phyloP scores from a whole-genome alignment of 257 asterid species.

The Ballota nigra region DNA sequence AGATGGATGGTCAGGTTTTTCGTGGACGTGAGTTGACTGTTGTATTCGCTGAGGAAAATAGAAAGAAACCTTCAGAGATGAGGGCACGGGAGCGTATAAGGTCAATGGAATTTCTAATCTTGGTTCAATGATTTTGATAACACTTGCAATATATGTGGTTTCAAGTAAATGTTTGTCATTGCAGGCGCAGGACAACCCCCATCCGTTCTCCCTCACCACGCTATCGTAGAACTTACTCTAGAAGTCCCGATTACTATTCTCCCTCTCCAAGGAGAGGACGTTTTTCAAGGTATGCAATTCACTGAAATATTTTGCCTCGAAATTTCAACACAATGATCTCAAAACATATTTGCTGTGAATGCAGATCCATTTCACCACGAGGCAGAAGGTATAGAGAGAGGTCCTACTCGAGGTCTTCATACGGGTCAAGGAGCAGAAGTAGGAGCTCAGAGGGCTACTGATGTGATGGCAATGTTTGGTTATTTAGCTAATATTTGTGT shows the following conservation, averaged over 20 bases:
- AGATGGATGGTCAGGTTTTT: conserved; percentile 42
- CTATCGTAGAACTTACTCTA: neutral
- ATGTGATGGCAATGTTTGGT: neutral
- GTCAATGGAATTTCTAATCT: conserved; percentile 11
- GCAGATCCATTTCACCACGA: conserved; percentile 45
- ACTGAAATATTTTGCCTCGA: neutral
- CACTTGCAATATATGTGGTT: neutral
- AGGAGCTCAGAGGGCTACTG: conserved; percentile 21
- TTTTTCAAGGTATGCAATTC: conserved; percentile 28
- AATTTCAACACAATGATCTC: too few relatives aligned
- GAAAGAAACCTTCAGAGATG: conserved; percentile 83
- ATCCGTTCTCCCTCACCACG: too few relatives aligned
- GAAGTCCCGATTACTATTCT: conserved; percentile 33
- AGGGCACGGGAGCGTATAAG: conserved; percentile 58
- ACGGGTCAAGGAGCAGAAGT: conserved; percentile 40
- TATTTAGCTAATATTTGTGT: too few relatives aligned
- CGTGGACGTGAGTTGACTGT: conserved; percentile 71
- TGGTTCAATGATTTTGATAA: neutral
- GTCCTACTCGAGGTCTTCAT: conserved; percentile 45
- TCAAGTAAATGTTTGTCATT: neutral
- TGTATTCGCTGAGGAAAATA: conserved; percentile 72
- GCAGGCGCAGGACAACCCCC: conserved; percentile 10
- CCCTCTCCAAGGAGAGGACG: conserved; percentile 31
- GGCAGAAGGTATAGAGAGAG: conserved; percentile 35
- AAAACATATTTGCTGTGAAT: neutral